phyloP scores from a whole-genome alignment of 1,139 yeast species.

The Komagataea norvegica region DNA sequence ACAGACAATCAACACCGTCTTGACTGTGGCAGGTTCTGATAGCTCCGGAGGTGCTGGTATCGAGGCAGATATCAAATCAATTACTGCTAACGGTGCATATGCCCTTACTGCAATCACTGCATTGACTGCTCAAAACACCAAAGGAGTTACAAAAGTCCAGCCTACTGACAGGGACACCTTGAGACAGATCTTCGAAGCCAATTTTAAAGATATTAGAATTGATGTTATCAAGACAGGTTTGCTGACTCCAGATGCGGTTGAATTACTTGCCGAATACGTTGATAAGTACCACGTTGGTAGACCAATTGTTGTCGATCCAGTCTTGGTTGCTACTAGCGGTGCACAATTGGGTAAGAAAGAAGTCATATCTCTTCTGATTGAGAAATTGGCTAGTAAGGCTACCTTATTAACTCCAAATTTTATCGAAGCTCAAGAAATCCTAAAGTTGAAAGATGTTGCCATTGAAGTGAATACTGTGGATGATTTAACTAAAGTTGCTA shows the following conservation, averaged over 20 bases:
- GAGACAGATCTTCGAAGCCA: slow-evolving; percentile 45
- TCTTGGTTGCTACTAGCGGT: slow-evolving; percentile 78
- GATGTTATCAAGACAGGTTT: slow-evolving; percentile 81
- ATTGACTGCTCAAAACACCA: slow-evolving; percentile 78
- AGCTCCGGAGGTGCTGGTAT: slow-evolving; percentile 94
- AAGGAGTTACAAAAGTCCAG: slow-evolving; percentile 49
- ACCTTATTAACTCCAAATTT: slow-evolving; percentile 75
- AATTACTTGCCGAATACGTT: slow-evolving; percentile 39
- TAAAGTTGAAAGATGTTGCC: slow-evolving; percentile 25
- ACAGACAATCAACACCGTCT: slow-evolving; percentile 33
- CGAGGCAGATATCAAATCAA: slow-evolving; percentile 86
- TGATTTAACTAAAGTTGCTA: slow-evolving; percentile 41
- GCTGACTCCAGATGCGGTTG: slow-evolving; percentile 58
- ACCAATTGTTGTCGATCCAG: slow-evolving; percentile 70
- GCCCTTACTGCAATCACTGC: slow-evolving; percentile 81
- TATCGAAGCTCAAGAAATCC: slow-evolving; percentile 53
- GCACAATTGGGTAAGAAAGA: slow-evolving; percentile 46
- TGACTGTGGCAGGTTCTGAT: slow-evolving; percentile 81
- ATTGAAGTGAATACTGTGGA: slow-evolving; percentile 28
- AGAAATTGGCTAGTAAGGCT: slow-evolving; percentile 48
- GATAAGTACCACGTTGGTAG: slow-evolving; percentile 31
- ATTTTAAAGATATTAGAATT: slow-evolving; percentile 59
- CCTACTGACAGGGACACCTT: slow-evolving; percentile 44
- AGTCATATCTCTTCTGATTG: slow-evolving; percentile 42
- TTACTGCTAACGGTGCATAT: slow-evolving; percentile 73